Conservation (phyloP, 1,139 yeast genomes). For the Zygotorulaspora mrakii region DNA sequence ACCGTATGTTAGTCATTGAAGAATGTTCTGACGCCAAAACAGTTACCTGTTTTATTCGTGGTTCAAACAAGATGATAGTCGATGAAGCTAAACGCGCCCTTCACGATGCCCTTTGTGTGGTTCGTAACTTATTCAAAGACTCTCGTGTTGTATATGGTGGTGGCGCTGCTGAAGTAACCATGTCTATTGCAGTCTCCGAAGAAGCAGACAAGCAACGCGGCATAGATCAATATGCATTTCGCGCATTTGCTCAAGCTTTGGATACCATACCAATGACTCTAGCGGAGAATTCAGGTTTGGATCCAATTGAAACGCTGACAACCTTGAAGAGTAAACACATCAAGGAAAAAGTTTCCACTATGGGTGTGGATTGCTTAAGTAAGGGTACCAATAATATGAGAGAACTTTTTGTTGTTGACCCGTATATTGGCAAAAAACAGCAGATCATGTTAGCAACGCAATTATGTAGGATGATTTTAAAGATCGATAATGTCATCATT, state of each 20-base stretch:
- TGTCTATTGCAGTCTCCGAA: conserved; percentile 86
- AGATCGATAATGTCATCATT: conserved; percentile 92
- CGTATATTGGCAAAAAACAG: conserved; percentile 94
- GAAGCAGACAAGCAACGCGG: conserved; percentile 93
- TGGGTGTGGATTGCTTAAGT: conserved; percentile 95
- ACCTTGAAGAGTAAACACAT: conserved; percentile 81
- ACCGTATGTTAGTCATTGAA: conserved; percentile 92
- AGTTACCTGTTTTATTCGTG: conserved; percentile 89
- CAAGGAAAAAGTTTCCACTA: conserved; percentile 59
- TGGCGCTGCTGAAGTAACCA: conserved; percentile 94
- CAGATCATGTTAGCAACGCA: conserved; percentile 94
- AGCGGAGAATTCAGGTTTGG: conserved; percentile 94
- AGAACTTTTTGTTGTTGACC: conserved; percentile 91
- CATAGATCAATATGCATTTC: conserved; percentile 95
- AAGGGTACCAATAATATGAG: conserved; percentile 87
- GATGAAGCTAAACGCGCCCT: conserved; percentile 96
- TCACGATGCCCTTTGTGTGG: conserved; percentile 96
- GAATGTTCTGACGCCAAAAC: conserved; percentile 86
- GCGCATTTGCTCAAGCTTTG: conserved; percentile 88
- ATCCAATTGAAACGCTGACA: conserved; percentile 87
- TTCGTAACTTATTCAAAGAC: conserved; percentile 89
- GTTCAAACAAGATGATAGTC: conserved; percentile 95
- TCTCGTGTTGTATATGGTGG: conserved; percentile 96
- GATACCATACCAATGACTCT: conserved; percentile 91
- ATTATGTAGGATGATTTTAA: conserved; percentile 93